Conservation (phyloP, 495 filamentous ascomycete species). For the Schizothecium vesticola region DNA sequence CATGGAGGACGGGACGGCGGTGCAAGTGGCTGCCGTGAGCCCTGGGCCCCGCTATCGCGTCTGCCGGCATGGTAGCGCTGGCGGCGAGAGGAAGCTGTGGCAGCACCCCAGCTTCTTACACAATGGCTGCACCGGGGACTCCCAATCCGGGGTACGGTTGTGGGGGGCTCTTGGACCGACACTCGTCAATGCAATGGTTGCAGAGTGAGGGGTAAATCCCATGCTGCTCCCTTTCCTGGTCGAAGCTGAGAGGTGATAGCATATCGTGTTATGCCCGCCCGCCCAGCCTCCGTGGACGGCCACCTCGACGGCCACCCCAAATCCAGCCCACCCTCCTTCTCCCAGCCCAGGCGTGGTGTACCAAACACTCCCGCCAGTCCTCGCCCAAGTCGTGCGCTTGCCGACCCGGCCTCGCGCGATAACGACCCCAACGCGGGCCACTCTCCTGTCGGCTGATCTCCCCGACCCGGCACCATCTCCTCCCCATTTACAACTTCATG, state of each 20-base stretch:
- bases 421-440: background rate
- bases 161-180: background rate
- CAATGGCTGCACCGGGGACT: background rate
- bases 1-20: slow-evolving; percentile 6
- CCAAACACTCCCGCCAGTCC: too few species aligned
- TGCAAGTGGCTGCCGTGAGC: slow-evolving; percentile 5
- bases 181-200: background rate
- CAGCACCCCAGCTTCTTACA: background rate
- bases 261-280: background rate
- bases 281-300: background rate
- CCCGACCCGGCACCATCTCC: background rate
- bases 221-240: background rate
- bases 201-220: slow-evolving; percentile 10
- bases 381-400: background rate
- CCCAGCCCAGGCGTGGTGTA: too few species aligned
- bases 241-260: background rate
- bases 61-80: slow-evolving; percentile 8
- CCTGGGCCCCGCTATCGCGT: slow-evolving; percentile 6
- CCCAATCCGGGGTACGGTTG: slow-evolving; percentile 1
- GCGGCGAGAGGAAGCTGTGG: background rate
- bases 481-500: slow-evolving; percentile 15
- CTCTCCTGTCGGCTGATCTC: slow-evolving; percentile 18
- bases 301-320: background rate
- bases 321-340: background rate
- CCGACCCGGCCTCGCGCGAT: background rate